phyloP scores from a whole-genome alignment of 2,329 filamentous ascomycete genomes.

The Diaporthe sp. region DNA sequence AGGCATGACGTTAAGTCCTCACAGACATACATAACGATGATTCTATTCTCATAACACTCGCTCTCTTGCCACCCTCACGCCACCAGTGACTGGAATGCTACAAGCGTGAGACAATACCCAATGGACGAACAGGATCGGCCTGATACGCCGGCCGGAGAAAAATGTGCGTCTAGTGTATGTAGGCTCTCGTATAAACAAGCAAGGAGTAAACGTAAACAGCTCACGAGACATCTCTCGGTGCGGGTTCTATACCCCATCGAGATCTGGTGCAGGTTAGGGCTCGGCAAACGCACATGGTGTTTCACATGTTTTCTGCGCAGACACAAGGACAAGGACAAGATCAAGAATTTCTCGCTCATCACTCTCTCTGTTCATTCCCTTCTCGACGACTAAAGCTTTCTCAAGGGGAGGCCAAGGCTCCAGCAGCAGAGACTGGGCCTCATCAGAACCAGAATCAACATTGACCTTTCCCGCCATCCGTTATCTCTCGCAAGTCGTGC shows the following conservation, averaged over 20 bases:
- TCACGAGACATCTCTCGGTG: not conserved
- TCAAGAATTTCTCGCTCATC: not conserved
- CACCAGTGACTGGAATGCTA: slow-evolving; percentile 11
- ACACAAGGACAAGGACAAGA: not conserved
- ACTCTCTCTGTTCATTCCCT: slow-evolving; percentile 24
- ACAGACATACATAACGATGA: not conserved
- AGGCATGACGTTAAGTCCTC: not conserved
- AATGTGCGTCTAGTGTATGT: not conserved
- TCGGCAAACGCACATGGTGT: not conserved
- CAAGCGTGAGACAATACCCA: not conserved
- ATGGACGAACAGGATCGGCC: not conserved
- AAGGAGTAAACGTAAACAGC: not conserved
- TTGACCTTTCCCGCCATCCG: not conserved
- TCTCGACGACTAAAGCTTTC: not conserved
- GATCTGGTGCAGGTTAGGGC: not conserved
- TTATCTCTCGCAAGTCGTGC: not conserved
- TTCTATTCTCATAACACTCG: not conserved
- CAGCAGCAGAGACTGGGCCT: not conserved
- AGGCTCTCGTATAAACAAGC: not conserved
- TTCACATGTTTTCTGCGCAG: not conserved
- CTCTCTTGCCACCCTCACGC: not conserved
- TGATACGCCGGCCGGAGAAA: not conserved
- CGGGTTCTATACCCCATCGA: too few species aligned
- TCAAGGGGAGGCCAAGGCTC: not conserved
- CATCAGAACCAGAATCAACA: slow-evolving; percentile 14